These are phyloP conservation scores for Pyrus betulifolia DNA, from an alignment of 306 rosid species.

Conservation along the genomic window DNA sequence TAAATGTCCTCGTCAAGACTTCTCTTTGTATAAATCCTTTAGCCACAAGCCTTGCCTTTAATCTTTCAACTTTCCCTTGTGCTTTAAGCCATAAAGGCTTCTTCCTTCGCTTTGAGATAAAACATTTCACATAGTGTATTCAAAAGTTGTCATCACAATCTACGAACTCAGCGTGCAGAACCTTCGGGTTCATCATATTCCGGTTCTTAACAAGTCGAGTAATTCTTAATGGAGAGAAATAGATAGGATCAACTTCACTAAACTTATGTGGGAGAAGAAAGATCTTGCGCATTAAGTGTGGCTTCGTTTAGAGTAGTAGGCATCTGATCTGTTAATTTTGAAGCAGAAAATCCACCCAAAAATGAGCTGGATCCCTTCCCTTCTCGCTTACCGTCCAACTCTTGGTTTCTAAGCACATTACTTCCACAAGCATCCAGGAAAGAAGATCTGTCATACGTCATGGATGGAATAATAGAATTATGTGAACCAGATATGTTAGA, in stretches of 20 bases:
- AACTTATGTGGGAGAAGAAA: constrained; percentile 52
- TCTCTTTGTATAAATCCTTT: no score
- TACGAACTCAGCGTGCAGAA: constrained; percentile 41
- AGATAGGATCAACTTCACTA: constrained; percentile 51
- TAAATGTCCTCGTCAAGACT: not conserved
- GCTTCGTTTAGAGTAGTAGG: constrained; percentile 31
- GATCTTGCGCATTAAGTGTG: constrained; percentile 51
- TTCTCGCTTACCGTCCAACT: constrained; percentile 25
- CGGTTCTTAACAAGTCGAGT: constrained; percentile 52
- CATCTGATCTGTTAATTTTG: constrained; percentile 30
- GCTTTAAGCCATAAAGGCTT: constrained; percentile 17
- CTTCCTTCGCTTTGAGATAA: constrained; percentile 40
- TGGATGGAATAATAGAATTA: constrained; percentile 20
- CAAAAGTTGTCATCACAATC: constrained; percentile 57
- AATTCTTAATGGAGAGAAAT: constrained; percentile 78
- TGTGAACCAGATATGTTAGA: constrained; percentile 24
- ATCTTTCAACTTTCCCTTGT: no score
- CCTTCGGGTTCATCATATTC: constrained; percentile 28
- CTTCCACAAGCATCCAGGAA: constrained; percentile 24
- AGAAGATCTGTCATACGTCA: constrained; percentile 20
- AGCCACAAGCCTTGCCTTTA: no score
- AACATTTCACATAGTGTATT: constrained; percentile 26
- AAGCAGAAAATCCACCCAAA: constrained; percentile 52
- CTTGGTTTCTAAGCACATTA: constrained; percentile 24
- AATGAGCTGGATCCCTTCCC: constrained; percentile 26